Evolutionary conservation across 2,329 filamentous ascomycete genomes (phyloP).

Genomic region (Exophiala mesophila): DNA sequence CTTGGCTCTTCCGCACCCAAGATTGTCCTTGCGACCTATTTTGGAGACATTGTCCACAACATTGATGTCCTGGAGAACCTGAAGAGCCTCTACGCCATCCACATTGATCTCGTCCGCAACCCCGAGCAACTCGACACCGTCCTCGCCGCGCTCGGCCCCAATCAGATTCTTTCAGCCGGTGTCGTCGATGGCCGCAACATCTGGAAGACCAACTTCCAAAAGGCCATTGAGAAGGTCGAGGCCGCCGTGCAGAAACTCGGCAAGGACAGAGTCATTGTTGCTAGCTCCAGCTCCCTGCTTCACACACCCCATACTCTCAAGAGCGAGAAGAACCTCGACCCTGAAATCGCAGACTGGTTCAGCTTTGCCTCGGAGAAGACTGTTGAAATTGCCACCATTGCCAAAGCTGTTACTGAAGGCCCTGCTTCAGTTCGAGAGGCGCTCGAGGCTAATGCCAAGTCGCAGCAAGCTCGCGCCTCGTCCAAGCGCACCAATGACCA

Average conservation of each 20-base stretch:
- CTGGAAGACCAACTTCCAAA: conserved; percentile 99
- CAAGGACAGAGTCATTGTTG: conserved; percentile 94
- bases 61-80: conserved; percentile 76
- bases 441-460: conserved; percentile 96
- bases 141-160: conserved; percentile 72
- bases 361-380: conserved; percentile 96
- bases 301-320: conserved; percentile 97
- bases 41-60: conserved; percentile 99
- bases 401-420: conserved; percentile 94
- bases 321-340: conserved; percentile 96
- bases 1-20: conserved; percentile 79
- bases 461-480: conserved; percentile 80
- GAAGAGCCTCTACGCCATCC: conserved; percentile 72
- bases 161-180: conserved; percentile 89
- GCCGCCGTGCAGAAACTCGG: conserved; percentile 89
- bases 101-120: conserved; percentile 95
- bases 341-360: conserved; percentile 96
- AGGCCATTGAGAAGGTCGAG: conserved; percentile 86
- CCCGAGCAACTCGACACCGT: conserved; percentile 94
- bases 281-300: conserved; percentile 94
- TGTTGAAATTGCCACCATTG: conserved; percentile 81
- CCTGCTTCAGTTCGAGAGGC: conserved; percentile 78
- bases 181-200: conserved; percentile 99
- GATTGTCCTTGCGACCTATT: conserved; percentile 92
- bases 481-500: conserved; percentile 96